Percentiles rank a stretch among this genome's conserved stretches.
phyloP scores from a whole-genome alignment of 306 rosid genomes.

The Clitoria ternatea region DNA sequence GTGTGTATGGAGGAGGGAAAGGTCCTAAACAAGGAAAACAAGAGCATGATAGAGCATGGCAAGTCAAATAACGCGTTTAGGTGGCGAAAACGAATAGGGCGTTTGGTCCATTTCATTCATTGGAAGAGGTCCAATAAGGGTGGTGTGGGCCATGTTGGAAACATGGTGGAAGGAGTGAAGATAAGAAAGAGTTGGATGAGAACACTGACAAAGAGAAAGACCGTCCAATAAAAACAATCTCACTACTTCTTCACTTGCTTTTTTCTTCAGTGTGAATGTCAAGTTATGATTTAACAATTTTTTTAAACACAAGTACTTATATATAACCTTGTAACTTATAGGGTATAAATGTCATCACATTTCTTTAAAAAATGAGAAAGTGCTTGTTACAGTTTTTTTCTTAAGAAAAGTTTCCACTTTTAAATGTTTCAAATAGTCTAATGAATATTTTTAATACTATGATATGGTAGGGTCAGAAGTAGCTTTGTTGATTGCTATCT shows the following conservation, averaged over 20 bases:
- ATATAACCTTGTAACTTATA: too few relatives aligned
- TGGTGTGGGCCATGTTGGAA: slow-evolving; percentile 53
- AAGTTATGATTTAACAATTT: slow-evolving; percentile 17
- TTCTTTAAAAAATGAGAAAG: too few relatives aligned
- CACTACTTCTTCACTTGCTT: neutral
- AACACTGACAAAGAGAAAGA: slow-evolving; percentile 58
- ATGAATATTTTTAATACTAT: too few relatives aligned
- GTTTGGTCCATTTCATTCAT: slow-evolving; percentile 60
- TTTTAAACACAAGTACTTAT: too few relatives aligned
- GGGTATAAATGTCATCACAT: too few relatives aligned
- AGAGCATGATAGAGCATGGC: slow-evolving; percentile 73
- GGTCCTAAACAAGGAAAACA: slow-evolving; percentile 24
- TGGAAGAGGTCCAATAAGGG: slow-evolving; percentile 62
- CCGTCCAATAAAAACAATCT: slow-evolving; percentile 56
- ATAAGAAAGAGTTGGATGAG: slow-evolving; percentile 76
- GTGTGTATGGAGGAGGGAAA: slow-evolving; percentile 39
- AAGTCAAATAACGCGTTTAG: slow-evolving; percentile 52
- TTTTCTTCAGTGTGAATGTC: slow-evolving; percentile 24
- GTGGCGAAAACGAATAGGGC: slow-evolving; percentile 86
- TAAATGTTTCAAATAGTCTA: too few relatives aligned
- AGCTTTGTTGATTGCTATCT: slow-evolving; percentile 33
- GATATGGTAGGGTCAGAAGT: slow-evolving; percentile 47
- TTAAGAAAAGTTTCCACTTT: too few relatives aligned
- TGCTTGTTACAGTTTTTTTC: too few relatives aligned
- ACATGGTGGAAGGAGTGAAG: slow-evolving; percentile 68